Evolutionary conservation across 306 rosid genomes (phyloP), one percentile per base, ranked within the genome.

Genomic region (Quercus suber): DNA sequence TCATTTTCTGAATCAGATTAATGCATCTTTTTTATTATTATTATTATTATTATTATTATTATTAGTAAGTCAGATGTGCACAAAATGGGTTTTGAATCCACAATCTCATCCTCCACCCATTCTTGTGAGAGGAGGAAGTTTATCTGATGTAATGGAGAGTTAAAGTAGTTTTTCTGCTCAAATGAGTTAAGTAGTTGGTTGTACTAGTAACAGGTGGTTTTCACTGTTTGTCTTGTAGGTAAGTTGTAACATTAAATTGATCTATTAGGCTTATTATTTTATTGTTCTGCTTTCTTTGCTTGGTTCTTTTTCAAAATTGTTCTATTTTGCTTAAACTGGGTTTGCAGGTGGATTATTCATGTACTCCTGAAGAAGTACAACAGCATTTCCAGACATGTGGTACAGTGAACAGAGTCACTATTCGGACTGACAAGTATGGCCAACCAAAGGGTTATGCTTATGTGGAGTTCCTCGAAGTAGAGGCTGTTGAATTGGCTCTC

Each of bases 401-500:
- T 27, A 92, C 97, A 0, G 94, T 92, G 51, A 92, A 92, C 87
- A 85, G 94, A 63, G 88, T 92, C 78, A 90, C 97, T 59, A 92
- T 92, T 77, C 95, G 93, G 69, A 92, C 95, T 31, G 95, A 92
- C 61, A 92, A 92, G 90, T 90, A 83, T 79, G 97, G 97, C 75
- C 97, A 92, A 57, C 95, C 97, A 56, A 92, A 92, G 85, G 97
- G 97, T 51, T 92, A 89, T 88, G 97, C 97, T 27, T 92, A 92
- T 82, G 97, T 90, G 74, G 97, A 92, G 69, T 92, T 92, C 77
- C 21, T 92, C 8, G 97, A 92, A 84, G 78, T 74, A 4, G 93
- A 92, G 76, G 97, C 95, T 84, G 95, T 92, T 79, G 95, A 92
- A 75, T 95, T 89, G 81, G 97, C 95, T 58, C 81, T 92, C 55